A percentile compares a stretch with the other conserved stretches of the same genome.
Conservation (phyloP, 2,329 filamentous ascomycete species). For the Trichoderma polysporum region DNA sequence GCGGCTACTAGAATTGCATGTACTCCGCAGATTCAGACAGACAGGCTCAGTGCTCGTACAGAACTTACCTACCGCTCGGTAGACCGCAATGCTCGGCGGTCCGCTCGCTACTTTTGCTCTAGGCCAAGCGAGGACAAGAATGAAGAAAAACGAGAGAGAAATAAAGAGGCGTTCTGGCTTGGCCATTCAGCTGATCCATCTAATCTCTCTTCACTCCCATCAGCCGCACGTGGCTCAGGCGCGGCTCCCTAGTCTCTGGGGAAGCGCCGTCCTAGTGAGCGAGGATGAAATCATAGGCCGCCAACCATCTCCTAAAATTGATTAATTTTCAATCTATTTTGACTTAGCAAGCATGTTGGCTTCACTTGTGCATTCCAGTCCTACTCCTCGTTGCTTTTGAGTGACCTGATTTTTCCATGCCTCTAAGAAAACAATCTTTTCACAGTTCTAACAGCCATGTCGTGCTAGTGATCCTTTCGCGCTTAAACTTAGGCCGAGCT, state of each 20-base stretch:
- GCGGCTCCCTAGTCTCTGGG: not conserved
- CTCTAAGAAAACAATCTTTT: not conserved
- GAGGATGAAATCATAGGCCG: not conserved
- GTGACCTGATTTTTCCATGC: not conserved
- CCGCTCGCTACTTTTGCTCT: not conserved
- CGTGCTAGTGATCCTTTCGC: not conserved
- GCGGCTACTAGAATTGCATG: not conserved
- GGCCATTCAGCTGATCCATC: not conserved
- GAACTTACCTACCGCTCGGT: not conserved
- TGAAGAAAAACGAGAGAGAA: not conserved
- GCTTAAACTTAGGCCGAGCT: not conserved
- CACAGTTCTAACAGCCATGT: not conserved
- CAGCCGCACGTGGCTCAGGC: constrained; percentile 14
- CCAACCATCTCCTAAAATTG: not conserved
- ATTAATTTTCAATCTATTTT: not conserved
- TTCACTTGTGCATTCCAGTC: not conserved
- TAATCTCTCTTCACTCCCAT: not conserved
- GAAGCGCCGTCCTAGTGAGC: not conserved
- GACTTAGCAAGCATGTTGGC: not conserved
- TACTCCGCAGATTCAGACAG: not conserved
- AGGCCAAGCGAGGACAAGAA: not conserved
- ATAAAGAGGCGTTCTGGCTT: not conserved
- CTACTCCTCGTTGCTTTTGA: not conserved
- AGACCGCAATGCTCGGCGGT: not conserved
- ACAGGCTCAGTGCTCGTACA: not conserved